phyloP scores from a whole-genome alignment of 768 basidiomycete genomes.

The Lactifluus hygrophoroides region DNA sequence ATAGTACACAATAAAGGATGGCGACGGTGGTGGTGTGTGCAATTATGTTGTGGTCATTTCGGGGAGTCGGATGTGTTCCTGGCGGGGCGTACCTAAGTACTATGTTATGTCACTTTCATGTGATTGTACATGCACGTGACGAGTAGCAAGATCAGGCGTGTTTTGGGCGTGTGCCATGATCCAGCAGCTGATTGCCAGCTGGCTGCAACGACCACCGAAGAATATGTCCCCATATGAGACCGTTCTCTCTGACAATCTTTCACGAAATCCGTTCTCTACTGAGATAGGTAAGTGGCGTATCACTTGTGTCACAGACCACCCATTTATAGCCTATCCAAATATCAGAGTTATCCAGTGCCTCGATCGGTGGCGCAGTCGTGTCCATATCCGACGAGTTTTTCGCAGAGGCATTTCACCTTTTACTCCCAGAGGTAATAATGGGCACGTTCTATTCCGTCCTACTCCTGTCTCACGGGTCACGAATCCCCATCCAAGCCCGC shows the following conservation, averaged over 20 bases:
- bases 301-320: not conserved
- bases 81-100: conserved; percentile 11
- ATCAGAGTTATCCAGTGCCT: conserved; percentile 84
- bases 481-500: conserved; percentile 50
- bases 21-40: too few relatives aligned
- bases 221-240: not conserved
- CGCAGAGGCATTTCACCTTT: conserved; percentile 72
- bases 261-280: conserved; percentile 33
- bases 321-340: not conserved
- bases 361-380: conserved; percentile 67
- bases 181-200: not conserved
- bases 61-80: not conserved
- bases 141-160: too few relatives aligned
- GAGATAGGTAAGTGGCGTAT: conserved; percentile 38
- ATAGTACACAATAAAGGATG: conserved; percentile 8
- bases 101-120: conserved; percentile 19
- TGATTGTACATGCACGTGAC: too few relatives aligned
- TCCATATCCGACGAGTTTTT: conserved; percentile 95
- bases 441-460: not conserved
- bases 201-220: not conserved
- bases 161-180: not conserved
- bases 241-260: not conserved
- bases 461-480: not conserved
- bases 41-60: not conserved
- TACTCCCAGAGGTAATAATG: conserved; percentile 61